These are phyloP conservation scores for Cladosporium colombiae DNA, from an alignment of 2,329 filamentous ascomycete species.

Conservation along the genomic window DNA sequence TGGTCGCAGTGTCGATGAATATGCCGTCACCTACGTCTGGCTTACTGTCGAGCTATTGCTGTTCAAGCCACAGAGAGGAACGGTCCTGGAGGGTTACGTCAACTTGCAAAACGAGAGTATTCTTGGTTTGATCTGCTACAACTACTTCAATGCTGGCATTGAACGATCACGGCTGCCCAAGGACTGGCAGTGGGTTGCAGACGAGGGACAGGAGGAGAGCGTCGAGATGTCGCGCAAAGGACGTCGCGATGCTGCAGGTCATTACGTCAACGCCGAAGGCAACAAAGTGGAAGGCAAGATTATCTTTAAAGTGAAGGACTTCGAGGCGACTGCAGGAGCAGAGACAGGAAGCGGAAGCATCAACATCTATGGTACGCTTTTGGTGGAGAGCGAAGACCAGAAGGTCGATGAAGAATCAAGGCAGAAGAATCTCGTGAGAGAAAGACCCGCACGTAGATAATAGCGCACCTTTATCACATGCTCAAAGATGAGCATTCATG, in stretches of 20 bases:
- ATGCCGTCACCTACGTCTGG: slow-evolving; percentile 83
- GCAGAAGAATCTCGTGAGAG: slow-evolving; percentile 24
- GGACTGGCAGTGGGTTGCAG: slow-evolving; percentile 77
- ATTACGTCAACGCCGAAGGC: slow-evolving; percentile 74
- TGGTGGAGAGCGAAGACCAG: slow-evolving; percentile 67
- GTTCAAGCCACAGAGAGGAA: slow-evolving; percentile 73
- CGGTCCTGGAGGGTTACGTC: slow-evolving; percentile 75
- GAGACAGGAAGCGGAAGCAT: slow-evolving; percentile 75
- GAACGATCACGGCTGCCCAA: slow-evolving; percentile 72
- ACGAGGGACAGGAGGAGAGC: slow-evolving; percentile 41
- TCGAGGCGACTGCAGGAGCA: slow-evolving; percentile 67
- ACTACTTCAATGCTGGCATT: slow-evolving; percentile 85
- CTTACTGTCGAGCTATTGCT: slow-evolving; percentile 84
- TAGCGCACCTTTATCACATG: not conserved
- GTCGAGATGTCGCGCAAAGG: slow-evolving; percentile 42
- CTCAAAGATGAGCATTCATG: slow-evolving; percentile 9
- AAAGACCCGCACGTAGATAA: slow-evolving; percentile 19
- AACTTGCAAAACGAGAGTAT: slow-evolving; percentile 88
- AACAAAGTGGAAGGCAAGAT: slow-evolving; percentile 69
- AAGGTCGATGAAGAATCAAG: slow-evolving; percentile 57
- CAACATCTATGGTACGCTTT: slow-evolving; percentile 85
- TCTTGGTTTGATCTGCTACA: slow-evolving; percentile 84
- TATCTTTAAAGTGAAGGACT: slow-evolving; percentile 78
- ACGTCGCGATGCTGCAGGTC: slow-evolving; percentile 46
- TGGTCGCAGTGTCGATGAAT: slow-evolving; percentile 67